Conservation (phyloP, 2,329 filamentous ascomycete genomes). For the Fusarium ramigenum region DNA sequence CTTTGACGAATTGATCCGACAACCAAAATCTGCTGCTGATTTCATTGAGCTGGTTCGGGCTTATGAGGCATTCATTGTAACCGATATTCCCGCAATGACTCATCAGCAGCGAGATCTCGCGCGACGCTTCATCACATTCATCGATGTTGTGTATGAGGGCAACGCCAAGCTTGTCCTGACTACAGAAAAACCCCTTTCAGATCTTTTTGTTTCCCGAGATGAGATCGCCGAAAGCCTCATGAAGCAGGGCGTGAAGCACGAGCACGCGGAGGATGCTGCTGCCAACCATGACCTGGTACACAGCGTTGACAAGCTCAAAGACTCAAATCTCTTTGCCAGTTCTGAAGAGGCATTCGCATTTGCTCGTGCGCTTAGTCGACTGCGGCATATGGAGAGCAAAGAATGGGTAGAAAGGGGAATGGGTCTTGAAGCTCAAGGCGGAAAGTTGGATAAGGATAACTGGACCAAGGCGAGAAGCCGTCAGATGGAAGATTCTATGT, state of each 20-base stretch:
- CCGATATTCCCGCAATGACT: slow-evolving; percentile 92
- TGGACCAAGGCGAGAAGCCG: slow-evolving; percentile 73
- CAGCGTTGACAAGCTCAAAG: slow-evolving; percentile 85
- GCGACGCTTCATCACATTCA: slow-evolving; percentile 94
- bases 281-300: slow-evolving; percentile 85
- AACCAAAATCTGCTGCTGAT: slow-evolving; percentile 90
- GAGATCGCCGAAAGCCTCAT: slow-evolving; percentile 71
- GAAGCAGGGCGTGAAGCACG: slow-evolving; percentile 54
- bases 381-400: slow-evolving; percentile 92
- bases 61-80: slow-evolving; percentile 93
- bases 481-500: slow-evolving; percentile 76
- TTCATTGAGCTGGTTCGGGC: slow-evolving; percentile 90
- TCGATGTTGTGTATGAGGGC: slow-evolving; percentile 93
- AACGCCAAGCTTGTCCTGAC: slow-evolving; percentile 96
- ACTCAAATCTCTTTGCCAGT: slow-evolving; percentile 86
- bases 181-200: slow-evolving; percentile 81
- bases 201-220: slow-evolving; percentile 82
- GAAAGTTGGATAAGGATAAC: slow-evolving; percentile 70
- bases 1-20: slow-evolving; percentile 90
- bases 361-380: slow-evolving; percentile 82
- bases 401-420: slow-evolving; percentile 92
- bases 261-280: slow-evolving; percentile 68
- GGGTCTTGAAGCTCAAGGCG: slow-evolving; percentile 71
- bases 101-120: slow-evolving; percentile 86
- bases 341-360: slow-evolving; percentile 98